Percentiles rank a stretch among this genome's conserved stretches.
Evolutionary conservation across 768 basidiomycete species (phyloP).

Genomic region (Exsudoporus frostii): DNA sequence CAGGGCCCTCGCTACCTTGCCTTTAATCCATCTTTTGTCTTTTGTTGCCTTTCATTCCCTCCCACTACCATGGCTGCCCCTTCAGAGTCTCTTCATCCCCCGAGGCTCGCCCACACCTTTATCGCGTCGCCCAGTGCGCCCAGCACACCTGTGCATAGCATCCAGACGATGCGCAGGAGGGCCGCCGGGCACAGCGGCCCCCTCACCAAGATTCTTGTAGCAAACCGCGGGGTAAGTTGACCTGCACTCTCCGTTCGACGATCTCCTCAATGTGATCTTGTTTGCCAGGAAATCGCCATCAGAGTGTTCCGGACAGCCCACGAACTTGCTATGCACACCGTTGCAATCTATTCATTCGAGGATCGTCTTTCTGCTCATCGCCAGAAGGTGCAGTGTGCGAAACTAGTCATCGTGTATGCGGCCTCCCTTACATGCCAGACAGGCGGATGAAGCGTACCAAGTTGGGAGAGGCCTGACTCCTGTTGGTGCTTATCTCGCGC

Average conservation of each 20-base stretch:
- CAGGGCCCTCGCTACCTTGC: not conserved
- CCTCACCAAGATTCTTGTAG: conserved; percentile 87
- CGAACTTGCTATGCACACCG: conserved; percentile 98
- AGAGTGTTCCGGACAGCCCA: conserved; percentile 98
- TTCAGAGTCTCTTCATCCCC: conserved; percentile 56
- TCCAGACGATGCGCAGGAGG: conserved; percentile 88
- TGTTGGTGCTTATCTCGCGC: conserved; percentile 94
- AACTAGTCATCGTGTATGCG: conserved; percentile 28
- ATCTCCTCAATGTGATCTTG: conserved; percentile 3
- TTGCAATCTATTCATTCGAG: conserved; percentile 97
- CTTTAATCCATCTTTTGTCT: conserved; percentile 6
- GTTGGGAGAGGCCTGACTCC: conserved; percentile 96
- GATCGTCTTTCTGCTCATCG: conserved; percentile 96
- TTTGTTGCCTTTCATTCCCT: conserved; percentile 7
- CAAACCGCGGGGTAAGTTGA: conserved; percentile 79
- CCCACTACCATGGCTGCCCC: conserved; percentile 27
- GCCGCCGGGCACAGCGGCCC: conserved; percentile 88
- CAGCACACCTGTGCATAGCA: conserved; percentile 84
- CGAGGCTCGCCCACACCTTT: conserved; percentile 70
- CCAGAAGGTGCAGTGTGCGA: conserved; percentile 73
- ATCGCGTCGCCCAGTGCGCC: conserved; percentile 72
- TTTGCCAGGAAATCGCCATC: conserved; percentile 90
- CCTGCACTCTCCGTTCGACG: conserved; percentile 4
- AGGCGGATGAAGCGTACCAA: conserved; percentile 99
- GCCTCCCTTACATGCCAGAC: conserved; percentile 7